phyloP scores from a whole-genome alignment of 306 rosid genomes.

The Quercus mongolica region DNA sequence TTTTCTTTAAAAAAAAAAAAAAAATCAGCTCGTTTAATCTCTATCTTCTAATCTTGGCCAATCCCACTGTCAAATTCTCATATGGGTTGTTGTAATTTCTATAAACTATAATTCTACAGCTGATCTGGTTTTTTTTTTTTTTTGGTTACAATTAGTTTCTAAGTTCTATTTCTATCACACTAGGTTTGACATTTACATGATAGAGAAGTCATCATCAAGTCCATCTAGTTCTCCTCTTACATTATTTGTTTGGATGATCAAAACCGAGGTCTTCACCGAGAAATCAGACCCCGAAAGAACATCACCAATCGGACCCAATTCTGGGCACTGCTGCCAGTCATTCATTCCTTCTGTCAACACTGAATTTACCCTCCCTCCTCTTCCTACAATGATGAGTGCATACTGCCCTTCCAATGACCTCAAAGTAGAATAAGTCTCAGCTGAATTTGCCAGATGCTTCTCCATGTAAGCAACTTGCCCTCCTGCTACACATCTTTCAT shows the following conservation, averaged over 20 bases:
- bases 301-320: conserved; percentile 92
- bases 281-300: conserved; percentile 91
- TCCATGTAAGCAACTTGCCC: conserved; percentile 60
- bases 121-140: background rate
- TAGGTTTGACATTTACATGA: conserved; percentile 48
- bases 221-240: conserved; percentile 82
- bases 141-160: conserved; percentile 35
- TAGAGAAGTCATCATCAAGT: conserved; percentile 78
- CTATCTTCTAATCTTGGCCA: background rate
- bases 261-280: conserved; percentile 51
- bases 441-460: conserved; percentile 72
- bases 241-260: conserved; percentile 76
- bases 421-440: conserved; percentile 68
- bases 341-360: conserved; percentile 77
- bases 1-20: no score
- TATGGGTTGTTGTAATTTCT: conserved; percentile 36
- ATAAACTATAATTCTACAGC: conserved; percentile 28
- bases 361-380: conserved; percentile 74
- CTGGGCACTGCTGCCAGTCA: conserved; percentile 95
- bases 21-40: background rate
- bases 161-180: conserved; percentile 41
- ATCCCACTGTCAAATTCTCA: conserved; percentile 20
- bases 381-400: conserved; percentile 74
- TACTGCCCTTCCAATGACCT: conserved; percentile 76
- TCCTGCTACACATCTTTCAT: conserved; percentile 52